phyloP scores from a whole-genome alignment of 768 basidiomycete genomes.

The Bullera alba region DNA sequence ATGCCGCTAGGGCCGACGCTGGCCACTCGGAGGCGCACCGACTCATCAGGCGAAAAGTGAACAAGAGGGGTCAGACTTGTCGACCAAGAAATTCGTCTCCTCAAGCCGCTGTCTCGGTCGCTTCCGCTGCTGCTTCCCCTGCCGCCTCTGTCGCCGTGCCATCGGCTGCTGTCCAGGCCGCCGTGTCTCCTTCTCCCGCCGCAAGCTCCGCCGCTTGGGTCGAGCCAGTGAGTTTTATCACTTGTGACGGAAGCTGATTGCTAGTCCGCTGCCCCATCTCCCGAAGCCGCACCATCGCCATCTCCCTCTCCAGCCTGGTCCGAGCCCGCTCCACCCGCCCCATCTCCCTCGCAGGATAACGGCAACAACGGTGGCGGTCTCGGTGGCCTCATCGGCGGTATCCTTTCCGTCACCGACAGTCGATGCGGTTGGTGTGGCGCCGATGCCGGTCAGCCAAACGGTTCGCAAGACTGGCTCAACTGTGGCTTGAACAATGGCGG shows the following conservation, averaged over 20 bases:
- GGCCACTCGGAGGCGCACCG: slow-evolving; percentile 30
- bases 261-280: slow-evolving; percentile 4
- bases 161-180: not conserved
- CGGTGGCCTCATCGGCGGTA: slow-evolving; percentile 1
- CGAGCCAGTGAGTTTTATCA: no score
- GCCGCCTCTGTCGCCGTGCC: slow-evolving; percentile 5
- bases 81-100: slow-evolving; percentile 10
- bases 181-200: not conserved
- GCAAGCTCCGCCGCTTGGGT: no score
- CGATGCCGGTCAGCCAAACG: slow-evolving; percentile 41
- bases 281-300: slow-evolving; percentile 1
- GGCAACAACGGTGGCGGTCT: slow-evolving; percentile 1
- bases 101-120: slow-evolving; percentile 1
- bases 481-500: slow-evolving; percentile 61
- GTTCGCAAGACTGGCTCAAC: slow-evolving; percentile 60
- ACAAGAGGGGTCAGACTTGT: slow-evolving; percentile 24
- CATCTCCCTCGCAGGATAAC: not conserved
- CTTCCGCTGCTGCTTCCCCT: slow-evolving; percentile 5
- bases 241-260: no score
- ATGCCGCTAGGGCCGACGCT: slow-evolving; percentile 14
- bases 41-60: slow-evolving; percentile 22
- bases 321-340: slow-evolving; percentile 1
- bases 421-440: slow-evolving; percentile 35
- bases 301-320: not conserved
- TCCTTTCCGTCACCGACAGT: slow-evolving; percentile 19